These are phyloP conservation scores for Xanthoconium separans DNA, from an alignment of 1,284 basidiomycete species.

Conservation along the genomic window DNA sequence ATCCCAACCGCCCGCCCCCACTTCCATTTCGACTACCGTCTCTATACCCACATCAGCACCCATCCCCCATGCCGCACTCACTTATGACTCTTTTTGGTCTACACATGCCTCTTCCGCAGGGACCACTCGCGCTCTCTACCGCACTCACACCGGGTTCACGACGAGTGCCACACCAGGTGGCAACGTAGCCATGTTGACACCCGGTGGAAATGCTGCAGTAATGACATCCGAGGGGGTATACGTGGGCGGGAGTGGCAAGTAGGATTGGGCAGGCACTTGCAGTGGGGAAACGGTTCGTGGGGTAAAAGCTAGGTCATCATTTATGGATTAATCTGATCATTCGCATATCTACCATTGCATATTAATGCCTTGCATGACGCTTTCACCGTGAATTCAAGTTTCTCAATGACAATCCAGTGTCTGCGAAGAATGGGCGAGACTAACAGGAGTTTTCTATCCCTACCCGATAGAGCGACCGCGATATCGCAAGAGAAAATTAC, in stretches of 20 bases:
- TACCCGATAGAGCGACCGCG: no score
- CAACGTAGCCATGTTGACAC: conserved; percentile 33
- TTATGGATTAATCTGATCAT: conserved; percentile 27
- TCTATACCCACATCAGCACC: conserved; percentile 10
- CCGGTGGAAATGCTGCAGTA: conserved; percentile 30
- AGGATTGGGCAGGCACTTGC: not conserved
- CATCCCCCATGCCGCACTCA: conserved; percentile 36
- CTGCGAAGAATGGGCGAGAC: no score
- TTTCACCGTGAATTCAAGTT: not conserved
- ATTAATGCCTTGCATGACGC: conserved; percentile 12
- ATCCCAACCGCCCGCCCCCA: conserved; percentile 1
- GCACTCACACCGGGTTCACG: conserved; percentile 31
- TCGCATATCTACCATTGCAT: conserved; percentile 18
- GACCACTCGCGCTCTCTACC: conserved; percentile 30
- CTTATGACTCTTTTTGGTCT: conserved; percentile 70
- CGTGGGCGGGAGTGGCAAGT: conserved; percentile 26
- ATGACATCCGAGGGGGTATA: conserved; percentile 34
- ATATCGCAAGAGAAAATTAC: no score
- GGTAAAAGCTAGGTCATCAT: not conserved
- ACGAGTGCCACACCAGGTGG: conserved; percentile 25
- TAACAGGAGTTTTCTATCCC: no score
- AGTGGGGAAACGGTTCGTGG: not conserved
- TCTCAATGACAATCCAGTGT: no score
- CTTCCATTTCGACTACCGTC: not conserved
- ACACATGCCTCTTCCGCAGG: conserved; percentile 40